Percentiles rank a stretch among this genome's conserved stretches.
These are phyloP conservation scores for Novymonas esmeraldas DNA, from an alignment of 208 protist species.

Conservation along the genomic window DNA sequence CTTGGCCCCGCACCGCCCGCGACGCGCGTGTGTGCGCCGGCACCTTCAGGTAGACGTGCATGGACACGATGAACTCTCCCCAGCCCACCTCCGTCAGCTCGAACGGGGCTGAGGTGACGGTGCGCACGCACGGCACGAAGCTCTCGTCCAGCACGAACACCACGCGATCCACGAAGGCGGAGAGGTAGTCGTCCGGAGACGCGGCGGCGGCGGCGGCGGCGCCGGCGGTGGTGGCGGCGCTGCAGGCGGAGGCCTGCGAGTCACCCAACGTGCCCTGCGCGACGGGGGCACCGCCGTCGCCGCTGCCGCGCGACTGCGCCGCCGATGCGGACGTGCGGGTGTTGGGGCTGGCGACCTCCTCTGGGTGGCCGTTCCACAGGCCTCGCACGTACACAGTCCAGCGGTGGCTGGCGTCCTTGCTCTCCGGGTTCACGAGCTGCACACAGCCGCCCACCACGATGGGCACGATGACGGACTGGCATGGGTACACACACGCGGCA, in stretches of 20 bases:
- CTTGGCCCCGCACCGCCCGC: constrained; percentile 11
- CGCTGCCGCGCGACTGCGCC: constrained; percentile 1
- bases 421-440: constrained; percentile 65
- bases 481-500: constrained; percentile 5
- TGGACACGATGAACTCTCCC: constrained; percentile 88
- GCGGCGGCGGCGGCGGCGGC: constrained; percentile 6
- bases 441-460: constrained; percentile 78
- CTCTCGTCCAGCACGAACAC: constrained; percentile 79
- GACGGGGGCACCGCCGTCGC: neutral
- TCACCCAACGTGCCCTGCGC: neutral
- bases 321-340: neutral
- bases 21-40: constrained; percentile 21
- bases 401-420: constrained; percentile 71
- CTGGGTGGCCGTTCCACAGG: constrained; percentile 64
- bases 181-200: constrained; percentile 53
- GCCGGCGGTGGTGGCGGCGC: constrained; percentile 11
- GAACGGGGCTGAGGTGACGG: constrained; percentile 67
- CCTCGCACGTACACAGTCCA: constrained; percentile 92
- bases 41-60: constrained; percentile 69
- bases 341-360: constrained; percentile 15
- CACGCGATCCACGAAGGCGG: constrained; percentile 75
- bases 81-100: constrained; percentile 87
- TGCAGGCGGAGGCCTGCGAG: constrained; percentile 21
- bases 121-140: constrained; percentile 71
- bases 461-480: constrained; percentile 43